Conservation (phyloP, 2,329 filamentous ascomycete species). For the Lithohypha guttulata region DNA sequence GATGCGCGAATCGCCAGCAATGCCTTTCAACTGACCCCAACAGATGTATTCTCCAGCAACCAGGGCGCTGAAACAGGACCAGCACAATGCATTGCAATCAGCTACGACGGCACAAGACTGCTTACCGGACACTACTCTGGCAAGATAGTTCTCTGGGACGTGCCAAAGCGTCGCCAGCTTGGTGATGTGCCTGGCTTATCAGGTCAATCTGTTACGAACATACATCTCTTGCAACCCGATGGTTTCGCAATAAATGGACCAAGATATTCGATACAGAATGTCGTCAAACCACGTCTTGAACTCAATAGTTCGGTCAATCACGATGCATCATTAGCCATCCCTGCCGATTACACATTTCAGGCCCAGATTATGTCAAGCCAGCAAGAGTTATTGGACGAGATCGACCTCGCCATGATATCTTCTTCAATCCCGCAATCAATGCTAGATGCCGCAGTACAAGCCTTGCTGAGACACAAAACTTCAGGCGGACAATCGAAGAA, state of each 20-base stretch:
- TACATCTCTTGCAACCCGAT: slow-evolving; percentile 59
- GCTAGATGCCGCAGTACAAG: slow-evolving; percentile 20
- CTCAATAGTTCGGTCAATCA: slow-evolving; percentile 28
- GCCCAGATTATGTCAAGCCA: slow-evolving; percentile 7
- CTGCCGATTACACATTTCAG: slow-evolving; percentile 32
- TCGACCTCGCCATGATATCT: slow-evolving; percentile 24
- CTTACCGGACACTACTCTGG: slow-evolving; percentile 74
- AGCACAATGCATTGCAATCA: slow-evolving; percentile 58
- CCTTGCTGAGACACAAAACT: slow-evolving; percentile 7
- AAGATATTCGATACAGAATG: slow-evolving; percentile 45
- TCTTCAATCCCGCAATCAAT: slow-evolving; percentile 16
- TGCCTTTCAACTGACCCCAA: slow-evolving; percentile 30
- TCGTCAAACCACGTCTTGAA: slow-evolving; percentile 62
- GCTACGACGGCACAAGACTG: slow-evolving; percentile 70
- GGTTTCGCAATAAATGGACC: slow-evolving; percentile 30
- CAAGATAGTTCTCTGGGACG: slow-evolving; percentile 69
- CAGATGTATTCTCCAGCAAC: slow-evolving; percentile 39
- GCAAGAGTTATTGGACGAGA: slow-evolving; percentile 6
- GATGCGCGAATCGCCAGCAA: slow-evolving; percentile 27
- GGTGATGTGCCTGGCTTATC: slow-evolving; percentile 55
- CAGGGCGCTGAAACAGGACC: slow-evolving; percentile 52
- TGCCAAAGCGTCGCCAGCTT: slow-evolving; percentile 57
- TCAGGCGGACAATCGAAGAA: slow-evolving; percentile 10
- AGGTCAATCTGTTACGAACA: slow-evolving; percentile 71
- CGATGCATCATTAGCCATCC: slow-evolving; percentile 26